phyloP scores from a whole-genome alignment of 139 green algal genomes.

The Picochlorum sp. region DNA sequence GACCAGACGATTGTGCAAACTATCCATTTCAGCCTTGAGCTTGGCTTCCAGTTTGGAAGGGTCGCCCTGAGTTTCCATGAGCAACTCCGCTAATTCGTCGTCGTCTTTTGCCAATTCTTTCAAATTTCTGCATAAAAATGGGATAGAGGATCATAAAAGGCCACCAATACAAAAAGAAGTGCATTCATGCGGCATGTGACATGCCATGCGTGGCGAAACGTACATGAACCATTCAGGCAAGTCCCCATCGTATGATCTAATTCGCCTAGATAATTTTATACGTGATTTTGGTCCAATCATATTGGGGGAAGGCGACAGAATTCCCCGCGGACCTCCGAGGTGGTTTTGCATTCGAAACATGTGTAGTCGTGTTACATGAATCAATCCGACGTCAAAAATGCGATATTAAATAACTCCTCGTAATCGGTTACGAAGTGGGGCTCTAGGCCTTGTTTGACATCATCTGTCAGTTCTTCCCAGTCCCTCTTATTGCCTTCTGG shows the following conservation, averaged over 20 bases:
- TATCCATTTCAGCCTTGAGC: conserved; percentile 16
- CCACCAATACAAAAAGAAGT: neutral
- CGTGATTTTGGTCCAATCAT: no score
- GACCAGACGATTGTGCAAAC: conserved; percentile 12
- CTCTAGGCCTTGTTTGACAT: conserved; percentile 75
- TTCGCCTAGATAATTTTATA: no score
- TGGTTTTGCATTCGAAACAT: no score
- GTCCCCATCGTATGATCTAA: neutral
- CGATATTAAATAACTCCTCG: conserved; percentile 76
- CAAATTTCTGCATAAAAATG: conserved; percentile 16
- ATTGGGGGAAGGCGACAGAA: no score
- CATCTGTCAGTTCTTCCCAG: conserved; percentile 80
- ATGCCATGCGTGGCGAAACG: neutral
- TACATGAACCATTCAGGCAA: conserved; percentile 11
- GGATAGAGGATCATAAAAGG: no score
- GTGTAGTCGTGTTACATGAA: no score
- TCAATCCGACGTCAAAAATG: conserved; percentile 29
- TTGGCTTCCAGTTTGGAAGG: conserved; percentile 3
- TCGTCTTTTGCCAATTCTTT: conserved; percentile 20
- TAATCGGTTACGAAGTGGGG: conserved; percentile 80
- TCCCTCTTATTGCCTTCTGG: conserved; percentile 83
- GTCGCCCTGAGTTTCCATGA: conserved; percentile 7
- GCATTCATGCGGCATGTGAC: neutral
- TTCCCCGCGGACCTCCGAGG: no score
- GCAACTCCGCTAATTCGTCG: conserved; percentile 12